Evolutionary conservation across 148 eudicot species (phyloP).

Genomic region (Mesembryanthemum crystallinum): DNA sequence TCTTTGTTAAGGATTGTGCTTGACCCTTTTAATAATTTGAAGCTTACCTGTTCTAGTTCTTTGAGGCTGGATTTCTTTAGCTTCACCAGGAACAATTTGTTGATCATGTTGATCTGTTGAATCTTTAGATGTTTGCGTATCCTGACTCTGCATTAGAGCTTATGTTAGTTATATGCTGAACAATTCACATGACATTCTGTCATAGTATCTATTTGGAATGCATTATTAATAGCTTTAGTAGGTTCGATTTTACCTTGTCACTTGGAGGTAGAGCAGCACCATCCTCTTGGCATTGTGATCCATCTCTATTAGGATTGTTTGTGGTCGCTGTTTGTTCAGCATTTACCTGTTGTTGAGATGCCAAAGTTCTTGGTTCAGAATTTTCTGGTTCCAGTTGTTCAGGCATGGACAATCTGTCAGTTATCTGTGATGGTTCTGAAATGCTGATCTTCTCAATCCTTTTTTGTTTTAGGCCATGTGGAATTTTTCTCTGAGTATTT

Average conservation of each 20-base stretch:
- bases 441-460: constrained; percentile 23
- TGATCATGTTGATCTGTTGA: constrained; percentile 21
- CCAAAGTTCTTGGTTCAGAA: constrained; percentile 20
- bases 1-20: background rate
- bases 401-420: constrained; percentile 13
- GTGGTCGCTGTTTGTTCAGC: constrained; percentile 18
- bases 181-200: background rate
- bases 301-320: constrained; percentile 24
- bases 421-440: constrained; percentile 25
- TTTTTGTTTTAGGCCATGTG: constrained; percentile 37
- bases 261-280: constrained; percentile 12
- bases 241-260: constrained; percentile 41
- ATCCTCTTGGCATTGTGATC: constrained; percentile 24
- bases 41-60: constrained; percentile 29
- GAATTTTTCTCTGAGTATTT: constrained; percentile 33
- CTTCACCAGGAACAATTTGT: constrained; percentile 24
- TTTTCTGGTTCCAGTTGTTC: constrained; percentile 13
- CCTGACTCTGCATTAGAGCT: constrained; percentile 40
- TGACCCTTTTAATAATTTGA: constrained; percentile 21
- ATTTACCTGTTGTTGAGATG: constrained; percentile 21
- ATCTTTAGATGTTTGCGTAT: constrained; percentile 4
- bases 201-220: background rate
- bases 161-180: constrained; percentile 13
- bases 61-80: constrained; percentile 29
- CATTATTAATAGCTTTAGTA: background rate